phyloP scores from a whole-genome alignment of 179 eudicot genomes.

The Beta corolliflora region DNA sequence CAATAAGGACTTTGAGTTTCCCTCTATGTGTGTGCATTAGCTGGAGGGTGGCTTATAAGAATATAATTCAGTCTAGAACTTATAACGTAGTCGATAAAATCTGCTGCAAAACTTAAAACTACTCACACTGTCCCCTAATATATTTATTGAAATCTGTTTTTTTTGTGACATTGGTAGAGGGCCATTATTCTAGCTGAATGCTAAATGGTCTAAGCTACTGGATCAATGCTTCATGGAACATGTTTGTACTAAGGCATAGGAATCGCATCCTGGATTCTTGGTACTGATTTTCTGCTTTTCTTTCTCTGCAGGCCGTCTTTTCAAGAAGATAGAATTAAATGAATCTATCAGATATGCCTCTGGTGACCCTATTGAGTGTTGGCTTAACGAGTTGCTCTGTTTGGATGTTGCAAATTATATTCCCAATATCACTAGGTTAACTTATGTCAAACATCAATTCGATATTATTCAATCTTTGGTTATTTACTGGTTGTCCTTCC shows the following conservation, averaged over 20 bases:
- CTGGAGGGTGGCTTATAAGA: too few relatives aligned
- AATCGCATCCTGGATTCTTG: neutral
- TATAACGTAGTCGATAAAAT: too few relatives aligned
- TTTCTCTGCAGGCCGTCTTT: constrained; percentile 59
- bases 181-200: neutral
- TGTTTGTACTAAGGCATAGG: neutral
- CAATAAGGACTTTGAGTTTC: too few relatives aligned
- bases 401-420: constrained; percentile 77
- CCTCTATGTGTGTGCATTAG: too few relatives aligned
- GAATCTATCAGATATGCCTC: constrained; percentile 93
- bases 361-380: constrained; percentile 83
- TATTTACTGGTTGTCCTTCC: neutral
- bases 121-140: too few relatives aligned
- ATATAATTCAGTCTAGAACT: too few relatives aligned
- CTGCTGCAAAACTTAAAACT: too few relatives aligned
- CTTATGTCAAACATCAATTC: neutral
- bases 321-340: constrained; percentile 75
- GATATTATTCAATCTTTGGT: neutral
- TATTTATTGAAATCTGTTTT: too few relatives aligned
- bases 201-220: neutral
- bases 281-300: neutral
- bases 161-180: constrained; percentile 1
- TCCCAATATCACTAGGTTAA: constrained; percentile 80
- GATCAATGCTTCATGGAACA: neutral
- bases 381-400: constrained; percentile 85